These are phyloP conservation scores for Gastrodia elata DNA, from an alignment of 106 monocot genomes.

Conservation along the genomic window DNA sequence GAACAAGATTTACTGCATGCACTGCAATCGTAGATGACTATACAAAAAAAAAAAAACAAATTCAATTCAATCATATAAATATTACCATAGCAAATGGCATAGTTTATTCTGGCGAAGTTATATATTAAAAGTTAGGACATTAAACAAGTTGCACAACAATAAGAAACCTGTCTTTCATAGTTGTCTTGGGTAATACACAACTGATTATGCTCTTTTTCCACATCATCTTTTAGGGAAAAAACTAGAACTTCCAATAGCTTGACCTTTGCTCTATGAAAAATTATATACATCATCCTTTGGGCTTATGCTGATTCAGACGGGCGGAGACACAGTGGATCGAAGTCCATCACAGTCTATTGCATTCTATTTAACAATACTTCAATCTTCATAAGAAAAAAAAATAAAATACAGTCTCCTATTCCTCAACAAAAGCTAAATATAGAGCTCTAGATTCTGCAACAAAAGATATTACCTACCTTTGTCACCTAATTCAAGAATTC, in stretches of 20 bases:
- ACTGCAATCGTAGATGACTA: neutral
- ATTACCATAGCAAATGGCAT: neutral
- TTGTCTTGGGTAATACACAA: conserved; percentile 88
- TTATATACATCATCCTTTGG: too few relatives aligned
- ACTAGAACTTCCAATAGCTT: conserved; percentile 38
- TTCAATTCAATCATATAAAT: neutral
- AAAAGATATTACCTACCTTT: too few relatives aligned
- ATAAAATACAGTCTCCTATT: too few relatives aligned
- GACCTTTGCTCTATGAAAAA: conserved; percentile 35
- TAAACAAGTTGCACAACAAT: too few relatives aligned
- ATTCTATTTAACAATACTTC: too few relatives aligned
- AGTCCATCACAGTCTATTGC: too few relatives aligned
- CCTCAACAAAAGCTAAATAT: too few relatives aligned
- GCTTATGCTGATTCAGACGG: too few relatives aligned
- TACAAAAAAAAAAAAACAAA: neutral
- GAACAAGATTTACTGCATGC: neutral
- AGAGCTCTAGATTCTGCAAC: too few relatives aligned
- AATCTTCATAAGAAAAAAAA: too few relatives aligned
- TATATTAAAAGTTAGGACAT: neutral
- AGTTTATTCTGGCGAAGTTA: neutral
- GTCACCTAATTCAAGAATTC: too few relatives aligned
- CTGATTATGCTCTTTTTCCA: conserved; percentile 65
- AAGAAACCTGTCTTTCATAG: conserved; percentile 91
- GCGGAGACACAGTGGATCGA: too few relatives aligned
- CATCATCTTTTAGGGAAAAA: conserved; percentile 41